These are phyloP conservation scores for Macaranga tanarius DNA, from an alignment of 441 rosid genomes.

Conservation along the genomic window DNA sequence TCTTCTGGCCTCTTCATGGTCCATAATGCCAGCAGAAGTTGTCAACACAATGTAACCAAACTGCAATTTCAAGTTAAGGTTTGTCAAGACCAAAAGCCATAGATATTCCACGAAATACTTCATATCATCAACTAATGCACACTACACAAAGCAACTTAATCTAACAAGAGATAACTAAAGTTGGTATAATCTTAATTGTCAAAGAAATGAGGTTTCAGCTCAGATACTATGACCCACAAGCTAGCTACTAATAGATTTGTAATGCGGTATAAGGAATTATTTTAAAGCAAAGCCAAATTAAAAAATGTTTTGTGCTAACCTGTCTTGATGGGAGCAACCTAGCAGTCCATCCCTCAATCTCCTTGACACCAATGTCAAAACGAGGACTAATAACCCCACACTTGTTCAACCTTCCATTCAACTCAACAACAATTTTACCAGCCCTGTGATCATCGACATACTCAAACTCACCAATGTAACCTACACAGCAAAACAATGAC, in stretches of 20 bases:
- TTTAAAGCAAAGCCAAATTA: neutral
- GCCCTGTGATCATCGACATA: constrained; percentile 67
- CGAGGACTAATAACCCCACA: constrained; percentile 71
- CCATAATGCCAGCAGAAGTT: constrained; percentile 75
- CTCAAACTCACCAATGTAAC: constrained; percentile 72
- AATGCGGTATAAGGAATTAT: neutral
- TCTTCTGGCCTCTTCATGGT: constrained; percentile 69
- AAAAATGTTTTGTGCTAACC: constrained; percentile 24
- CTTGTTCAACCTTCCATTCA: constrained; percentile 64
- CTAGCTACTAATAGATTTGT: neutral
- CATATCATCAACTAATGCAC: neutral
- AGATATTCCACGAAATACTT: neutral
- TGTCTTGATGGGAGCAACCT: constrained; percentile 65
- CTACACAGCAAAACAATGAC: constrained; percentile 20
- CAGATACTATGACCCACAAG: neutral
- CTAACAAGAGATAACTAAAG: neutral
- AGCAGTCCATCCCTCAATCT: constrained; percentile 65
- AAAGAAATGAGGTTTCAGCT: neutral
- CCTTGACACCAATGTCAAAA: constrained; percentile 58
- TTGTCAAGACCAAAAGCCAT: neutral
- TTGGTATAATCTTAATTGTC: neutral
- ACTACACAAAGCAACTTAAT: neutral
- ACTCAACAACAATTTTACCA: constrained; percentile 66
- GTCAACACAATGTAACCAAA: constrained; percentile 68
- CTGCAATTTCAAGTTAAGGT: constrained; percentile 32